Conservation (phyloP, 2,329 filamentous ascomycete species). For the Apiospora marii region DNA sequence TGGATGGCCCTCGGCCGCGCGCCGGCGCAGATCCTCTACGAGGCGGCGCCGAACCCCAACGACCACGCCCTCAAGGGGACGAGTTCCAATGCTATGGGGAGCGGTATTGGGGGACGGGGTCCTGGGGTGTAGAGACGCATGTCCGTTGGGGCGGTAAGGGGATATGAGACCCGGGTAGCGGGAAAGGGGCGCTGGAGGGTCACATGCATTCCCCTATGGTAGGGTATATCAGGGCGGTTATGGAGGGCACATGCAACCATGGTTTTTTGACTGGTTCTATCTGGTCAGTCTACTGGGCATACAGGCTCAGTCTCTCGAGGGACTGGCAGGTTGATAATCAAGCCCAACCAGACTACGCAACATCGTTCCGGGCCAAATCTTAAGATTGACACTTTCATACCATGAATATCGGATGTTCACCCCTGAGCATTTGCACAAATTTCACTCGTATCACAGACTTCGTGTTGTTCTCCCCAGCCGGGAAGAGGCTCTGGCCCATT, state of each 20-base stretch:
- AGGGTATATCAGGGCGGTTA: neutral
- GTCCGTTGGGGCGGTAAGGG: neutral
- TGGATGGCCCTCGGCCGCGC: conserved; percentile 88
- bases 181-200: conserved; percentile 8
- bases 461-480: neutral
- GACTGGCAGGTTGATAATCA: neutral
- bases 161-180: neutral
- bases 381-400: neutral
- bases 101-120: conserved; percentile 56
- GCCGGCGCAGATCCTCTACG: conserved; percentile 87
- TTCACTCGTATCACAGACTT: neutral
- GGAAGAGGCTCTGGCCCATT: neutral
- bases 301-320: neutral
- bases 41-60: conserved; percentile 88
- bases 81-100: conserved; percentile 61
- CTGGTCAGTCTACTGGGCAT: neutral
- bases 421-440: neutral
- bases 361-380: neutral
- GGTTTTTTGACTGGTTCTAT: neutral
- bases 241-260: neutral
- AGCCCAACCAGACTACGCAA: neutral
- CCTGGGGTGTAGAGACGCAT: conserved; percentile 39
- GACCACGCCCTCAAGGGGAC: conserved; percentile 79
- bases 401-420: neutral
- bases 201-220: neutral